A percentile compares a stretch with the other conserved stretches of the same genome.
phyloP scores from a whole-genome alignment of 257 asterid species.

The Solanum habrochaites region DNA sequence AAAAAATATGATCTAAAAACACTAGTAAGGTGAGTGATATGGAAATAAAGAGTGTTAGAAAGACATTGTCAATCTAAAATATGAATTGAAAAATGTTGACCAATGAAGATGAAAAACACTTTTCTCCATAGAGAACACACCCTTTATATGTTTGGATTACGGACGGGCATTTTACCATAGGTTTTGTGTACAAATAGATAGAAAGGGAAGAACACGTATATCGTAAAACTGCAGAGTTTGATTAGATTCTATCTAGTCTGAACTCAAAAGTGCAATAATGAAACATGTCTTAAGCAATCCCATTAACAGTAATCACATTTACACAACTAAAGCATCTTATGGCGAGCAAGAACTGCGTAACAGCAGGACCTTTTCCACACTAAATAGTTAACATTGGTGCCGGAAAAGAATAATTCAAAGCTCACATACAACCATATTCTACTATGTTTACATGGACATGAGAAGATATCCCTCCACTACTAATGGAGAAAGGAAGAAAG shows the following conservation, averaged over 20 bases:
- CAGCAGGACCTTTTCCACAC: not conserved
- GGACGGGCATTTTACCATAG: not conserved
- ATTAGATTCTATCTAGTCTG: not conserved
- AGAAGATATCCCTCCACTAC: not conserved
- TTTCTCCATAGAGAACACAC: not conserved
- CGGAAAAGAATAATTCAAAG: not conserved
- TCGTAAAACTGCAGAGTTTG: not conserved
- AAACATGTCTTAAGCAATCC: not conserved
- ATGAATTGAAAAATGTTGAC: too few species aligned
- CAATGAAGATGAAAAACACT: not conserved
- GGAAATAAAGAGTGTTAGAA: rapidly evolving
- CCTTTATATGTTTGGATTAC: not conserved
- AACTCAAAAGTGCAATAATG: not conserved
- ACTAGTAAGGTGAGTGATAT: too few species aligned
- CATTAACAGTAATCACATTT: not conserved
- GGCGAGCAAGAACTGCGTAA: not conserved
- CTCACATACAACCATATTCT: not conserved
- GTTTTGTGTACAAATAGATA: not conserved
- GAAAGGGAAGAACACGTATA: not conserved
- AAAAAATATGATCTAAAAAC: not conserved
- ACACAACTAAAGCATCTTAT: not conserved
- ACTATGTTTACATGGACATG: not conserved
- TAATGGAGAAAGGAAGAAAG: not conserved
- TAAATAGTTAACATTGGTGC: not conserved
- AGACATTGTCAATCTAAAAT: not conserved